Evolutionary conservation across 495 filamentous ascomycete species (phyloP).

Genomic region (Lophium mytilinum): DNA sequence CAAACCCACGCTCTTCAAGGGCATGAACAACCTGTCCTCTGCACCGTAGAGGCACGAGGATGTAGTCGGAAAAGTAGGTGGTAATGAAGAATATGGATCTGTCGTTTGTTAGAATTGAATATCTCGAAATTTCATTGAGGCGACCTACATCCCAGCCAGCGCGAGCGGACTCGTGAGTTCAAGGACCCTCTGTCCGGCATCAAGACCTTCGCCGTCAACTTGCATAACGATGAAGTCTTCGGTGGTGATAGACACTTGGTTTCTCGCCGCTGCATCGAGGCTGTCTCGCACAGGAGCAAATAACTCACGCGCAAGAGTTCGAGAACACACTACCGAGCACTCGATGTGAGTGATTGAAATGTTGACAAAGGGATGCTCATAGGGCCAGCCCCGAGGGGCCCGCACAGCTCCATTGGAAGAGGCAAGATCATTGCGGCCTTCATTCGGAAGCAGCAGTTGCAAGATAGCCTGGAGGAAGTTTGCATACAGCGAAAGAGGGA

Average conservation of each 20-base stretch:
- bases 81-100: slow-evolving; percentile 97
- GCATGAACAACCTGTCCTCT: slow-evolving; percentile 64
- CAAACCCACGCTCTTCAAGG: slow-evolving; percentile 73
- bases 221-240: slow-evolving; percentile 84
- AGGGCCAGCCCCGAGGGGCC: slow-evolving; percentile 28
- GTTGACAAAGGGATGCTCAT: slow-evolving; percentile 77
- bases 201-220: slow-evolving; percentile 78
- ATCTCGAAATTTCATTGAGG: not conserved
- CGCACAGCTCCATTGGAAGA: slow-evolving; percentile 28
- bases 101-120: slow-evolving; percentile 1
- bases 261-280: slow-evolving; percentile 38
- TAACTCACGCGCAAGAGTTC: slow-evolving; percentile 57
- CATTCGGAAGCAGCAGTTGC: slow-evolving; percentile 66
- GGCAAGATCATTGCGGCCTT: slow-evolving; percentile 30
- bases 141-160: slow-evolving; percentile 73
- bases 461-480: slow-evolving; percentile 77
- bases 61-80: slow-evolving; percentile 96
- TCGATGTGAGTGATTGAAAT: slow-evolving; percentile 88
- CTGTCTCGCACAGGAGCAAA: slow-evolving; percentile 57
- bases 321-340: slow-evolving; percentile 85
- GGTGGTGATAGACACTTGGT: slow-evolving; percentile 60
- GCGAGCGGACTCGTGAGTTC: slow-evolving; percentile 88
- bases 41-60: slow-evolving; percentile 73
- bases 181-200: slow-evolving; percentile 87
- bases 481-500: slow-evolving; percentile 74